A percentile compares a stretch with the other conserved stretches of the same genome.
Conservation (phyloP, 768 basidiomycete genomes). For the Hericium rajendrae region DNA sequence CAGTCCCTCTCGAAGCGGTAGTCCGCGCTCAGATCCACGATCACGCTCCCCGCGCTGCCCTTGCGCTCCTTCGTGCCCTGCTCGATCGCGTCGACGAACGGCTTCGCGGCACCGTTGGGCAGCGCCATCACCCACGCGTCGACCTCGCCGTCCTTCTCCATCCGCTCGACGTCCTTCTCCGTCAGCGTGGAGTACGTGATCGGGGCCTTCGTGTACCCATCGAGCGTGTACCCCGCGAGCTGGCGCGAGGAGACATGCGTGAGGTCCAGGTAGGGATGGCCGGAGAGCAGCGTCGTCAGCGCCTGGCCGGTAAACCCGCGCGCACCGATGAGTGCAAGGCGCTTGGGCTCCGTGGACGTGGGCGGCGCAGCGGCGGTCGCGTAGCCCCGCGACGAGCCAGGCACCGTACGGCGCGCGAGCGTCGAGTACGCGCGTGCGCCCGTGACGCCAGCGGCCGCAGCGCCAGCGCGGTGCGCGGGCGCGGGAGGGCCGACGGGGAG, state of each 20-base stretch:
- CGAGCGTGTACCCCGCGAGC: conserved; percentile 71
- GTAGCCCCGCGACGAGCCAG: conserved; percentile 61
- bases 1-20: conserved; percentile 91
- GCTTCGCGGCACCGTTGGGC: conserved; percentile 95
- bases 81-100: conserved; percentile 93
- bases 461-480: conserved; percentile 38
- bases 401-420: conserved; percentile 33
- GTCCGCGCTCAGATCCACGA: conserved; percentile 92
- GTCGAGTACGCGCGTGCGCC: conserved; percentile 46
- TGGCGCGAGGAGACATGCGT: conserved; percentile 97
- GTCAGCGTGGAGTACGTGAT: conserved; percentile 79
- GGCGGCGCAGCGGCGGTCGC: conserved; percentile 48
- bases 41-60: conserved; percentile 49
- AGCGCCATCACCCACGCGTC: conserved; percentile 99
- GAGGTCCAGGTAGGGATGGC: conserved; percentile 82
- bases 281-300: conserved; percentile 74
- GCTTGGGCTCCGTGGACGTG: conserved; percentile 59
- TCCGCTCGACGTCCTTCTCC: conserved; percentile 64
- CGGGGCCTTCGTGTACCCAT: conserved; percentile 68
- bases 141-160: conserved; percentile 86
- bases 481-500: conserved; percentile 78
- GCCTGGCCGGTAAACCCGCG: conserved; percentile 94
- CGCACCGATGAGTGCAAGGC: conserved; percentile 91
- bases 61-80: conserved; percentile 52
- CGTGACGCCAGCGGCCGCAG: conserved; percentile 27